These are phyloP conservation scores for Aureoboletus auriporus DNA, from an alignment of 768 basidiomycete genomes.

Conservation along the genomic window DNA sequence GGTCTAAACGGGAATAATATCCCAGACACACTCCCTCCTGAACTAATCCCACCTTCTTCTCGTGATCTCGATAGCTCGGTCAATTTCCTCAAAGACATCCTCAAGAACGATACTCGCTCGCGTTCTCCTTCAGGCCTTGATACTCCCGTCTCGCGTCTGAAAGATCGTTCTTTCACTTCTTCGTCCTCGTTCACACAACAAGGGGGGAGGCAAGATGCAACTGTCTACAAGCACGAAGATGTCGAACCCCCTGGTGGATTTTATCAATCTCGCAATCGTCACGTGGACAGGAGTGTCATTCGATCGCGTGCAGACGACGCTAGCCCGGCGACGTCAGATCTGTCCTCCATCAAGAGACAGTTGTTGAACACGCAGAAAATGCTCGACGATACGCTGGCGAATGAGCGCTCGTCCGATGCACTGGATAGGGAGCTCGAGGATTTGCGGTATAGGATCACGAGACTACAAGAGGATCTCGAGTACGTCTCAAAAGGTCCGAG, in stretches of 20 bases:
- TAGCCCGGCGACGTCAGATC: constrained; percentile 54
- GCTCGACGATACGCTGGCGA: constrained; percentile 72
- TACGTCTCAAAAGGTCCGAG: constrained; percentile 76
- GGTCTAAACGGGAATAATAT: constrained; percentile 90
- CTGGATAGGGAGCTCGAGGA: constrained; percentile 90
- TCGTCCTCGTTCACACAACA: constrained; percentile 44
- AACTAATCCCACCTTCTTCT: constrained; percentile 89
- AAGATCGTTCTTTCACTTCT: constrained; percentile 68
- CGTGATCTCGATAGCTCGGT: constrained; percentile 87
- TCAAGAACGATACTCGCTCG: constrained; percentile 81
- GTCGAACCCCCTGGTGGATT: constrained; percentile 54
- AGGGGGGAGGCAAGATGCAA: constrained; percentile 76
- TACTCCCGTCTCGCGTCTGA: constrained; percentile 54
- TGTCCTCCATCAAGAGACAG: constrained; percentile 83
- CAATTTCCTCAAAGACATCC: constrained; percentile 80
- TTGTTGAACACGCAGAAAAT: constrained; percentile 74
- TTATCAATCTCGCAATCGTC: constrained; percentile 79
- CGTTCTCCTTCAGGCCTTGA: constrained; percentile 56
- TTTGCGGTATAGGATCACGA: constrained; percentile 75
- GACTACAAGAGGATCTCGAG: constrained; percentile 90
- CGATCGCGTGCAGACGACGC: constrained; percentile 69
- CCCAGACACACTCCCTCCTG: constrained; percentile 80
- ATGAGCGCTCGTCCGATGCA: constrained; percentile 78
- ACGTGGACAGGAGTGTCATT: constrained; percentile 81
- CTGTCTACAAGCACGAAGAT: constrained; percentile 84